Base-by-base conservation (phyloP, 495 filamentous ascomycete species). In the Cercophora newfieldiana region DNA sequence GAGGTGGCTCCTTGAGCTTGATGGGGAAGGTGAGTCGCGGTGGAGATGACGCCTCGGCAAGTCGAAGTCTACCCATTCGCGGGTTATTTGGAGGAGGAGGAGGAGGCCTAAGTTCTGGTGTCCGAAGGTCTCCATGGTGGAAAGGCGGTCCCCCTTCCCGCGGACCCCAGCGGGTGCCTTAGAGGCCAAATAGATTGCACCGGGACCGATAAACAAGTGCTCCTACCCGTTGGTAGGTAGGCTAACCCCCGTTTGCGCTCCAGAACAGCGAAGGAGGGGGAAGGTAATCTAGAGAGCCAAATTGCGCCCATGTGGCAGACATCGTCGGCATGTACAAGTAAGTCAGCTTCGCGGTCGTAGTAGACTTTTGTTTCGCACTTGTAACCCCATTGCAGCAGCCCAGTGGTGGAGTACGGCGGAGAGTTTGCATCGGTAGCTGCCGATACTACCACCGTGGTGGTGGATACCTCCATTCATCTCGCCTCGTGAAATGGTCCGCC, bases 131-230 rank as follows among this genome's bases (percentile, higher is more conserved):
- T 44, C 37, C 26, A 24, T 64, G 66, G 44, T 77, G 75, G 73
- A 75, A 75, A 75, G 56, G 57, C 75, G 73, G 75, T 71, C 72
- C 71, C 54, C 71, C 55, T 21, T 73, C 59, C 75, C 73, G 75
- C 66, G 59, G 59, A 69, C 61, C 66, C 51, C 54, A 59, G 64
- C 59, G 71, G 68, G 67, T 63, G 69, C 48, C 30, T 65, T 22
- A 59, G 57, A 57, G 67, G 57, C 61, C 44, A 44, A 72, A 74
- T 75, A 69, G 71, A 75, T 72, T 70, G 53, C 61, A 65, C 68
- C 69, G 48, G 72, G 63, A 71, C 67, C 73, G 69, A 72, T 66
- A 66, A 53, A 68, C 64, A 69, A 63, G 33, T 31, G 26, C 37
- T 55, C 26, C 61, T 63, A 30, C 44, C 48, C 62, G 58, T 50